Evolutionary conservation across 1,284 basidiomycete species (phyloP), one percentile per base, ranked within the genome.

Genomic region (Kwoniella shivajii): DNA sequence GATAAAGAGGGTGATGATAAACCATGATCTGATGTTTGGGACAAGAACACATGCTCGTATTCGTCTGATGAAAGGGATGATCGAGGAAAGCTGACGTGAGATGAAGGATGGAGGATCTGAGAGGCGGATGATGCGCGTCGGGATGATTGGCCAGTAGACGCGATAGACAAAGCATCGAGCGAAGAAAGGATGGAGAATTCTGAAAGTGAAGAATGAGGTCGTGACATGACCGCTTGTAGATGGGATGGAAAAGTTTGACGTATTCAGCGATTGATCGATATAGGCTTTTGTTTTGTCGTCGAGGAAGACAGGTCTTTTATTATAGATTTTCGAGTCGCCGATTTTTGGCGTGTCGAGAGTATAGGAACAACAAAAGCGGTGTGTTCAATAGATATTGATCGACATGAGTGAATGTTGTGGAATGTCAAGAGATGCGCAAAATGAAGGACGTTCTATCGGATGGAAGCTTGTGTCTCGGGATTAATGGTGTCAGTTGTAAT

Each of bases 131-230:
- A 48, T 10, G 50, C 30, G 46, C 50, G 26, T 30, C 38, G 27
- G 10, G 50, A 45, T 9, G 56, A 16, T 44, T 41, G 24, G 7
- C 26, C 10, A 3, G 39, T 44, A n/a, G 51, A 47, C 6, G 51
- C 47, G 20, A 65, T 29, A 2, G 61, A 60, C 6, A 61, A 47
- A n/a, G 36, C 42, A 20, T 61, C 64, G 18, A 63, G 37, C 18
- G 56, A 61, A 7, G 61, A 63, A n/a, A 61, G 13, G 46, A 63
- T 24, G 9, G 61, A 63, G 42, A 46, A 56, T 27, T 59, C 56
- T 16, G 63, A 65, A 14, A 16, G 13, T 2, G 45, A 33, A 7
- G 30, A 47, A 9, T 2, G 11, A 14, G 20, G 22, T 3, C 18
- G 4, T 34, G 45, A 33, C 20, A 36, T n/a, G n/a, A n/a, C n/a